Base-by-base conservation (phyloP, 75 land plant genomes). In the Isoetes taiwanensis region DNA sequence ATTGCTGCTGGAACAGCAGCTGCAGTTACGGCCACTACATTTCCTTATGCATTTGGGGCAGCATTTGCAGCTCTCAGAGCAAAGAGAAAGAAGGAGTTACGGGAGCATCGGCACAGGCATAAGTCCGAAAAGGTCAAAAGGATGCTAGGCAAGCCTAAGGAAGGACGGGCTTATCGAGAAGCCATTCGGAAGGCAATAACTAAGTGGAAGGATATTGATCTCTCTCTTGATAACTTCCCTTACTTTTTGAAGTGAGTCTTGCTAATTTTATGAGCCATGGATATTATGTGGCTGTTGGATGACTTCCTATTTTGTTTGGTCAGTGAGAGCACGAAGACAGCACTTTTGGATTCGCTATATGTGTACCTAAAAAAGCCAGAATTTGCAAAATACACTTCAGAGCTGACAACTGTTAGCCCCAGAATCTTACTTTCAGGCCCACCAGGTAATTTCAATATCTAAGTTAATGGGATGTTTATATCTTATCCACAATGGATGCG, bases 261-360 rank as follows among this genome's bases (percentile, higher is more conserved):
- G 24, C n/a, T 37, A 37, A 9, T 37, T 9, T 14, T 37, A 37
- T 37, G 39, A 10, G 14, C 56, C 26, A 14, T 38, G 4, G 5
- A n/a, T n/a, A n/a, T n/a, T n/a, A n/a, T n/a, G n/a, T n/a, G n/a
- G n/a, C n/a, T n/a, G n/a, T n/a, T n/a, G n/a, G n/a, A n/a, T n/a
- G n/a, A n/a, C n/a, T 12, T 19, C 27, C 0, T 12, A 57, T 39
- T 1, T 26, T n/a, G n/a, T n/a, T 11, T 31, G 32, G 25, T 24
- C 80, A 88, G 95, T 76, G 95, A 88, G 26, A 76, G 64, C 39
- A 88, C 95, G 41, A 84, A 78, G 59, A 78, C 70, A 54, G 70
- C 75, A 25, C 54, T 88, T 42, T 56, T 88, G 59, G 56, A 74
- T 20, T 71, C 90, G 2, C 64, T 74, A 10, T 76, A 73, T 38